Conservation (phyloP, 2,329 filamentous ascomycete genomes). For the Pyrenophora tritici-repentis region DNA sequence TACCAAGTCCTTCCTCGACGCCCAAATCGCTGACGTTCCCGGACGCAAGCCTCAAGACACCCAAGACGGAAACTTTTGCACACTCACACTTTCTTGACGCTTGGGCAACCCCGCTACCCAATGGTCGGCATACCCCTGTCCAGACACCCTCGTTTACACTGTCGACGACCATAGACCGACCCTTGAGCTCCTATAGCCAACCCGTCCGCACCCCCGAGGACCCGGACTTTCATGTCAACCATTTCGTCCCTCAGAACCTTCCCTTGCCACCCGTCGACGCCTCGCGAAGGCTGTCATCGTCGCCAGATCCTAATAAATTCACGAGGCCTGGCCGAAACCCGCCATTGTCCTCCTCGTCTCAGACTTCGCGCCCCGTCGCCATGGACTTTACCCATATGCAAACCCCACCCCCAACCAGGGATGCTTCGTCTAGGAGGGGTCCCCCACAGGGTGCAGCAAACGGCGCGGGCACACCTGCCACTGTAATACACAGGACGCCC, state of each 20-base stretch:
- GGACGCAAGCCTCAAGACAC: conserved; percentile 51
- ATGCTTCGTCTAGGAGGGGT: conserved; percentile 56
- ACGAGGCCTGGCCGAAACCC: conserved; percentile 14
- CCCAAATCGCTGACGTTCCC: conserved; percentile 52
- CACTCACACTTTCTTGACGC: conserved; percentile 57
- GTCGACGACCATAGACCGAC: conserved; percentile 43
- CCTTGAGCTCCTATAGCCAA: conserved; percentile 43
- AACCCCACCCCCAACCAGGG: conserved; percentile 65
- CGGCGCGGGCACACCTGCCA: conserved; percentile 41
- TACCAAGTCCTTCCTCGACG: conserved; percentile 57
- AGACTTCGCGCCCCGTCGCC: conserved; percentile 30
- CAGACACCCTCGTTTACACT: conserved; percentile 50
- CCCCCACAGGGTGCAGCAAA: conserved; percentile 37
- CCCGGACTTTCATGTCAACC: conserved; percentile 63
- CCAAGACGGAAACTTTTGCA: conserved; percentile 48
- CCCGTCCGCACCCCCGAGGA: conserved; percentile 46
- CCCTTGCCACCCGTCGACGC: conserved; percentile 65
- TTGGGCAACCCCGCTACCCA: conserved; percentile 52
- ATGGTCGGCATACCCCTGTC: conserved; percentile 48
- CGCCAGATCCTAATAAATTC: conserved; percentile 53
- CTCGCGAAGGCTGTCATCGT: conserved; percentile 63
- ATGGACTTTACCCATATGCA: conserved; percentile 59
- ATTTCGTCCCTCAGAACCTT: conserved; percentile 61
- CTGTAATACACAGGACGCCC: conserved; percentile 51
- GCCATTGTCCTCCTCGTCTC: conserved; percentile 23